A percentile compares a stretch with the other conserved stretches of the same genome.
Conservation (phyloP, 495 filamentous ascomycete species). For the Annulohypoxylon nitens region DNA sequence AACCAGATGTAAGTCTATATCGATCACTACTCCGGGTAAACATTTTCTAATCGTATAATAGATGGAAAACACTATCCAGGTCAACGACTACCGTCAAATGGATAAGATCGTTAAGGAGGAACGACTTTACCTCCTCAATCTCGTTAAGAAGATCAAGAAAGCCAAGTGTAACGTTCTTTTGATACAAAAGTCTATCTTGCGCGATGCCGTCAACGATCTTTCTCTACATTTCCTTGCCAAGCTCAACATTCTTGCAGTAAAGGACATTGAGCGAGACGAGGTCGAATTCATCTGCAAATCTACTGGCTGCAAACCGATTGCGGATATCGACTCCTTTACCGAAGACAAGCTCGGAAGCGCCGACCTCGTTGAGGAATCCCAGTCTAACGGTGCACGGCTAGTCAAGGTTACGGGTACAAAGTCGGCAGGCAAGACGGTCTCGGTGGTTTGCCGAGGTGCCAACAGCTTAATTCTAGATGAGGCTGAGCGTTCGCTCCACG, state of each 20-base stretch:
- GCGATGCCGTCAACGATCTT: slow-evolving; percentile 97
- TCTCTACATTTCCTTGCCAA: slow-evolving; percentile 97
- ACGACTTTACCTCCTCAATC: slow-evolving; percentile 95
- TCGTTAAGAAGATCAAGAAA: slow-evolving; percentile 99
- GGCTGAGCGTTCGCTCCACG: slow-evolving; percentile 94
- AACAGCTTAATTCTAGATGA: slow-evolving; percentile 96
- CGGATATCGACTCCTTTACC: slow-evolving; percentile 98
- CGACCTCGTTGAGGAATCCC: slow-evolving; percentile 92
- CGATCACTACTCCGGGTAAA: background rate
- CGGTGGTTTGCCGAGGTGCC: slow-evolving; percentile 92
- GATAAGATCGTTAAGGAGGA: slow-evolving; percentile 99
- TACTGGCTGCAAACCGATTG: slow-evolving; percentile 98
- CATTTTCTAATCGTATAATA: slow-evolving; percentile 52
- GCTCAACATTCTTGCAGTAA: slow-evolving; percentile 93
- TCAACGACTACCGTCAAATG: slow-evolving; percentile 99
- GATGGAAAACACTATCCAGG: slow-evolving; percentile 99
- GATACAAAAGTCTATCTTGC: slow-evolving; percentile 97
- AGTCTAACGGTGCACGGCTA: slow-evolving; percentile 86
- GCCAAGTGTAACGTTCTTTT: slow-evolving; percentile 98
- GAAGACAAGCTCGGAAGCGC: slow-evolving; percentile 99
- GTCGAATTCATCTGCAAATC: slow-evolving; percentile 99
- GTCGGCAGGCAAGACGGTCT: slow-evolving; percentile 85
- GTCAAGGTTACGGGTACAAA: slow-evolving; percentile 95
- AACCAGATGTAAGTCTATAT: slow-evolving; percentile 82
- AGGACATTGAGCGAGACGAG: slow-evolving; percentile 98